Evolutionary conservation across 495 filamentous ascomycete genomes (phyloP).

Genomic region (Astrocystis sublimbata): DNA sequence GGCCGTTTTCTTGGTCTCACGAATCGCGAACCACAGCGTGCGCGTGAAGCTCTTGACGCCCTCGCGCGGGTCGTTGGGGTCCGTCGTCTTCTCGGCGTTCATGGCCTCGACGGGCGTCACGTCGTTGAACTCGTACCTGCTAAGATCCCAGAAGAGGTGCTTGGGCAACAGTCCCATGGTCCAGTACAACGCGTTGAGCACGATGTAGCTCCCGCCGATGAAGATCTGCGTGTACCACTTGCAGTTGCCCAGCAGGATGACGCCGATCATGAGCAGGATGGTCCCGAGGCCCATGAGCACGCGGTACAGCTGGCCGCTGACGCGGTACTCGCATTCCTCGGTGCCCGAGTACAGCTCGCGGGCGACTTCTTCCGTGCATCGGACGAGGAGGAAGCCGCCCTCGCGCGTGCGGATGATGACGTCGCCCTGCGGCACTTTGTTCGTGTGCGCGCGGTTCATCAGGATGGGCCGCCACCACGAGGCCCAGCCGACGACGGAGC

Average conservation of each 20-base stretch:
- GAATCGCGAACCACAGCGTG: slow-evolving; percentile 59
- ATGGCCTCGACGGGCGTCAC: slow-evolving; percentile 39
- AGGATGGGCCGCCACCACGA: slow-evolving; percentile 57
- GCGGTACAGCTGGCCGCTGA: slow-evolving; percentile 46
- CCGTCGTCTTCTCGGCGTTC: slow-evolving; percentile 31
- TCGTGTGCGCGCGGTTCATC: slow-evolving; percentile 46
- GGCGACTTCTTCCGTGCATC: slow-evolving; percentile 63
- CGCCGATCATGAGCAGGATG: slow-evolving; percentile 60
- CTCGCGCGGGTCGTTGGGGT: slow-evolving; percentile 32
- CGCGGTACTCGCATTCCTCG: slow-evolving; percentile 56
- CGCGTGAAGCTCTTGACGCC: slow-evolving; percentile 49
- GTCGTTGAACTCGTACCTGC: slow-evolving; percentile 42
- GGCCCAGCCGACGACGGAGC: slow-evolving; percentile 54
- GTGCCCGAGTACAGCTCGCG: slow-evolving; percentile 65
- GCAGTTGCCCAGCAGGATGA: slow-evolving; percentile 64
- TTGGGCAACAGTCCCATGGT: slow-evolving; percentile 50
- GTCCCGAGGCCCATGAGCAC: slow-evolving; percentile 58
- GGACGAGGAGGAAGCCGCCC: slow-evolving; percentile 61
- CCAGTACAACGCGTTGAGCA: slow-evolving; percentile 64
- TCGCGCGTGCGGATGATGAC: slow-evolving; percentile 62
- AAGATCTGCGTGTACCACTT: slow-evolving; percentile 59
- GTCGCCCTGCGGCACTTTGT: slow-evolving; percentile 57
- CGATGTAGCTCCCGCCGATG: slow-evolving; percentile 57
- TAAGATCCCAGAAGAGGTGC: slow-evolving; percentile 52
- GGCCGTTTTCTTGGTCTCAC: slow-evolving; percentile 48